phyloP scores from a whole-genome alignment of 1,284 basidiomycete genomes.

The Schizophyllum amplum region DNA sequence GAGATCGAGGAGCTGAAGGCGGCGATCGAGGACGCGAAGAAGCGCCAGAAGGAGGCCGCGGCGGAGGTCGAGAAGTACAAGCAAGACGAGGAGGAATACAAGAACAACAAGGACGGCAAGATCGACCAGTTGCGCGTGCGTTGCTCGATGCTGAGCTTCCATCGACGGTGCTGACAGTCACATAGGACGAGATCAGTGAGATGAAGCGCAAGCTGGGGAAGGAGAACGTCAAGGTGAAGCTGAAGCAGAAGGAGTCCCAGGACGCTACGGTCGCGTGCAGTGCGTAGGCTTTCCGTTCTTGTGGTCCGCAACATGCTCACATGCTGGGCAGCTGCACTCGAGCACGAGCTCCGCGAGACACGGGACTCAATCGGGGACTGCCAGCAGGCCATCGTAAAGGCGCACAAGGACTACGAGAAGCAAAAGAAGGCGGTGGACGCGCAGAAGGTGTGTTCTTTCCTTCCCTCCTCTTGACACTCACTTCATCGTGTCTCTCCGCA shows the following conservation, averaged over 20 bases:
- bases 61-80: slow-evolving; percentile 83
- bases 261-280: too few species aligned
- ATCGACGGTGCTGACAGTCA: slow-evolving; percentile 25
- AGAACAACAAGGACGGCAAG: slow-evolving; percentile 97
- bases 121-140: slow-evolving; percentile 86
- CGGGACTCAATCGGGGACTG: slow-evolving; percentile 59
- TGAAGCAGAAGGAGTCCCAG: slow-evolving; percentile 61
- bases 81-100: slow-evolving; percentile 97
- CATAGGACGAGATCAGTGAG: too few species aligned
- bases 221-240: slow-evolving; percentile 81
- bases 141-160: slow-evolving; percentile 20
- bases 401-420: slow-evolving; percentile 58
- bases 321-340: slow-evolving; percentile 45
- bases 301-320: slow-evolving; percentile 30
- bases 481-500: background rate
- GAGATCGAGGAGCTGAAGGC: slow-evolving; percentile 61
- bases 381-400: slow-evolving; percentile 45
- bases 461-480: slow-evolving; percentile 30
- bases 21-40: slow-evolving; percentile 59
- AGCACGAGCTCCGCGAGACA: slow-evolving; percentile 26
- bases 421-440: slow-evolving; percentile 46
- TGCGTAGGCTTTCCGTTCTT: background rate
- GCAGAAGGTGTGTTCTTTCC: slow-evolving; percentile 42
- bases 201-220: slow-evolving; percentile 82
- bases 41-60: slow-evolving; percentile 70